Conservation (phyloP, 768 basidiomycete species). For the Amanita muscaria region DNA sequence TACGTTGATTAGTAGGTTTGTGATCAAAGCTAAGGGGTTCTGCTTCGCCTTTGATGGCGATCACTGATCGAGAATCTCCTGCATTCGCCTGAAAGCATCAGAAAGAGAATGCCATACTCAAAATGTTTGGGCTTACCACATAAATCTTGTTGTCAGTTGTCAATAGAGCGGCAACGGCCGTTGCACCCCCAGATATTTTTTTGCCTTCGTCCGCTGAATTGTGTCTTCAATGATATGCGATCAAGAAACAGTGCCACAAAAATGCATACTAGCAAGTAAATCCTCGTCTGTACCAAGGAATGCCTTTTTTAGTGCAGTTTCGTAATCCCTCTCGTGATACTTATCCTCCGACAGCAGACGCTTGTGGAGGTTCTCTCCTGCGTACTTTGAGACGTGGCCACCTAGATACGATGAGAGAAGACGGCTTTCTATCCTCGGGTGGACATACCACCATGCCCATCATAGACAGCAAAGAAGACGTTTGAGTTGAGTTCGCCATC, state of each 20-base stretch:
- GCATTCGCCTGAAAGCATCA: conserved; percentile 8
- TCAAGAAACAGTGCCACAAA: conserved; percentile 1
- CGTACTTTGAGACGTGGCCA: too few relatives aligned
- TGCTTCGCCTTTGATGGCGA: too few relatives aligned
- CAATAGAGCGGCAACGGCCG: conserved; percentile 82
- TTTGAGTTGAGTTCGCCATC: conserved; percentile 46
- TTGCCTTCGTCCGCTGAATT: conserved; percentile 31
- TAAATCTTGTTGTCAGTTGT: too few relatives aligned
- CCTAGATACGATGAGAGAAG: conserved; percentile 35
- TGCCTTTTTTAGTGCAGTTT: conserved; percentile 72
- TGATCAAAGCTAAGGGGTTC: conserved; percentile 91
- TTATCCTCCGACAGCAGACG: conserved; percentile 64
- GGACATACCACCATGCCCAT: conserved; percentile 88
- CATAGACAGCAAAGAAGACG: conserved; percentile 94
- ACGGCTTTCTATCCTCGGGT: conserved; percentile 5
- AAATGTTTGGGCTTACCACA: conserved; percentile 42
- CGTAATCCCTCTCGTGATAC: conserved; percentile 64
- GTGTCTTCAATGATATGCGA: too few relatives aligned
- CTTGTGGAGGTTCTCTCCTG: too few relatives aligned
- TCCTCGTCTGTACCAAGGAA: too few relatives aligned
- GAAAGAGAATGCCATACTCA: conserved; percentile 5
- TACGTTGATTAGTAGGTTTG: conserved; percentile 89
- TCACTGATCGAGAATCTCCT: too few relatives aligned
- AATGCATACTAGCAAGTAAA: conserved; percentile 64
- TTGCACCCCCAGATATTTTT: conserved; percentile 92